These are phyloP conservation scores for Boletus sp. DNA, from an alignment of 1,284 basidiomycete species.

Conservation along the genomic window DNA sequence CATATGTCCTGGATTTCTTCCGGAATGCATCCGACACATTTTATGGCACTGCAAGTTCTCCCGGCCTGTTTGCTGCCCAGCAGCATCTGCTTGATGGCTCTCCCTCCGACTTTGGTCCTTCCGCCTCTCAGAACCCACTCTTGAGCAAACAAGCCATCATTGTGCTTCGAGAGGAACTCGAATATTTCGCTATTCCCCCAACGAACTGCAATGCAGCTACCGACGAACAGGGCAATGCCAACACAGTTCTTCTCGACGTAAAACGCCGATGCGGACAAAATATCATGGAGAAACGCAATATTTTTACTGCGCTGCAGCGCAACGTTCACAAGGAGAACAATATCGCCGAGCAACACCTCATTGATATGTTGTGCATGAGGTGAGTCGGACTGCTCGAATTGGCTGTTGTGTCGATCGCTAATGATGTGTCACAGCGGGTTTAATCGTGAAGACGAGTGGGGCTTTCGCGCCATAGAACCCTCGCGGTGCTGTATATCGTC, in stretches of 20 bases:
- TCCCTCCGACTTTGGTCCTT: constrained; percentile 59
- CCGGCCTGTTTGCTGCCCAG: constrained; percentile 77
- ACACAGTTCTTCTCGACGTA: constrained; percentile 67
- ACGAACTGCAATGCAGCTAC: constrained; percentile 60
- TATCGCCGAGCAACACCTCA: constrained; percentile 96
- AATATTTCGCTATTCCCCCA: constrained; percentile 96
- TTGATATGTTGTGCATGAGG: constrained; percentile 99
- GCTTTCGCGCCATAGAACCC: constrained; percentile 93
- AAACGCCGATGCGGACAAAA: constrained; percentile 85
- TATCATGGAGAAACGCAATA: constrained; percentile 85
- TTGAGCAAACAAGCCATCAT: constrained; percentile 98
- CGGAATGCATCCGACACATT: constrained; percentile 82
- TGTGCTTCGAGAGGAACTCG: constrained; percentile 94
- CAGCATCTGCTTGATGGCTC: constrained; percentile 69
- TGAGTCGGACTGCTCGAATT: constrained; percentile 30
- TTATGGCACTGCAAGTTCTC: constrained; percentile 78
- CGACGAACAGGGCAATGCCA: constrained; percentile 75
- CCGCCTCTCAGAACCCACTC: constrained; percentile 81
- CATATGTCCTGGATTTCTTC: constrained; percentile 92
- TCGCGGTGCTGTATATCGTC: constrained; percentile 96
- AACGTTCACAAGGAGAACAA: constrained; percentile 99
- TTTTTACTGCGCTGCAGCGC: constrained; percentile 96
- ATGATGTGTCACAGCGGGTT: constrained; percentile 68
- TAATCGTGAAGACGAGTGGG: constrained; percentile 94
- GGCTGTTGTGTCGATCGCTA: constrained; percentile 22